A percentile compares a stretch with the other conserved stretches of the same genome.
phyloP scores from a whole-genome alignment of 2,329 filamentous ascomycete species.

The Rhynchosporium agropyri region DNA sequence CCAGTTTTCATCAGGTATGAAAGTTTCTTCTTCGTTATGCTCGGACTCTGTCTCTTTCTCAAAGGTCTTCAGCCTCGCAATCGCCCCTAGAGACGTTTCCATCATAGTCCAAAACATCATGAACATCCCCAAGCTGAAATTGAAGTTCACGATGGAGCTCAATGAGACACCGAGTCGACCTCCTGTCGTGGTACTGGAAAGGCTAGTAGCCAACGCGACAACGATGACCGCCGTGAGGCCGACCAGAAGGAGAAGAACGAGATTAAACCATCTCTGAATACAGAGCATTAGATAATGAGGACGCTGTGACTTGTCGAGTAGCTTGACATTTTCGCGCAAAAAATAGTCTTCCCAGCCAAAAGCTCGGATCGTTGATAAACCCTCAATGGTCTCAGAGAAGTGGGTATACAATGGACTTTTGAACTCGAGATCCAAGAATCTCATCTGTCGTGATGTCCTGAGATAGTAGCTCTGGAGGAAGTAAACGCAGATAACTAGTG shows the following conservation, averaged over 20 bases:
- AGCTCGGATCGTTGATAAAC: conserved; percentile 48
- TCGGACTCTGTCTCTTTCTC: conserved; percentile 26
- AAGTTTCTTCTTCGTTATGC: conserved; percentile 26
- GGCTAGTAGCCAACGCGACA: conserved; percentile 41
- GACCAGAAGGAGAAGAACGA: conserved; percentile 42
- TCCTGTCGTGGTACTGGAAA: conserved; percentile 29
- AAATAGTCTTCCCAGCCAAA: conserved; percentile 47
- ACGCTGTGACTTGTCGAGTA: conserved; percentile 56
- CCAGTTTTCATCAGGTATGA: conserved; percentile 34
- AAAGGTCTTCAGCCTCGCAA: conserved; percentile 33
- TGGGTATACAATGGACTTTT: conserved; percentile 51
- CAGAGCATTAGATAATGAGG: conserved; percentile 60
- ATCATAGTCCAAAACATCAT: conserved; percentile 36
- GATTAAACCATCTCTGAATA: conserved; percentile 58
- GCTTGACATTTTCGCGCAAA: conserved; percentile 48
- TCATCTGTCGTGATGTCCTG: conserved; percentile 53
- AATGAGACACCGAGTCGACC: conserved; percentile 41
- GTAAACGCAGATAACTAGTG: conserved; percentile 3
- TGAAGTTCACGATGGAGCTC: conserved; percentile 39
- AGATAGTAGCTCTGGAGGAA: conserved; percentile 49
- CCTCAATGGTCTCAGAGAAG: conserved; percentile 51
- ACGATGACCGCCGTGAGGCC: conserved; percentile 39
- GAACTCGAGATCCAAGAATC: conserved; percentile 52
- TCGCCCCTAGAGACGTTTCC: conserved; percentile 39
- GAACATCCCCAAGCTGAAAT: conserved; percentile 27